Percentiles rank a stretch among this genome's conserved stretches.
phyloP scores from a whole-genome alignment of 257 asterid species.

The Salvia rosmarinus region DNA sequence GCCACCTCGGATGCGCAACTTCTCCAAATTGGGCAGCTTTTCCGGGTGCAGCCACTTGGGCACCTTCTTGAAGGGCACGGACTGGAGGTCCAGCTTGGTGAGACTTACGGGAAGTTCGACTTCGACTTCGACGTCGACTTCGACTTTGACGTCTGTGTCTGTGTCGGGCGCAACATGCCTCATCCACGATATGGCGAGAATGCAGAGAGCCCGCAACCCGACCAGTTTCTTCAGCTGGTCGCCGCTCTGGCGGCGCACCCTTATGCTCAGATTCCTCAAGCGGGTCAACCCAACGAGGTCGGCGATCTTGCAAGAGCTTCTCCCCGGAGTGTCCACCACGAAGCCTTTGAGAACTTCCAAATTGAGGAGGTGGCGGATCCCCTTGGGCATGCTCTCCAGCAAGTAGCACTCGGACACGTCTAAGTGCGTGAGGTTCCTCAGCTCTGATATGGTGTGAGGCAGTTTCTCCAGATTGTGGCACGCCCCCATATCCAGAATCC shows the following conservation, averaged over 20 bases:
- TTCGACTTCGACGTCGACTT: too few relatives aligned
- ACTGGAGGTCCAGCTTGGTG: conserved; percentile 26
- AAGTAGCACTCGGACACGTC: conserved; percentile 24
- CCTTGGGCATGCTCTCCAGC: conserved; percentile 28
- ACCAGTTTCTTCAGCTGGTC: neutral
- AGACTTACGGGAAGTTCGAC: neutral
- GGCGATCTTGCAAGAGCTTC: conserved; percentile 13
- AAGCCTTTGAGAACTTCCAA: conserved; percentile 21
- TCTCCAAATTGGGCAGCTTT: too few relatives aligned
- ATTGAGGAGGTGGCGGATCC: neutral
- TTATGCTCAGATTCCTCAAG: conserved; percentile 14
- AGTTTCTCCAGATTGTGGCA: conserved; percentile 25
- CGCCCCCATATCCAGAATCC: conserved; percentile 22
- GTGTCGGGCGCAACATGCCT: neutral
- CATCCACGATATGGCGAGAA: conserved; percentile 22
- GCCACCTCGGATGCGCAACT: too few relatives aligned
- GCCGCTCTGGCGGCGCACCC: neutral
- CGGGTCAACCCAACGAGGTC: neutral
- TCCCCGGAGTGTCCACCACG: neutral
- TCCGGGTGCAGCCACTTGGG: too few relatives aligned
- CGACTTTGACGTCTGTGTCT: too few relatives aligned
- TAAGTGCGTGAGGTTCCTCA: conserved; percentile 24
- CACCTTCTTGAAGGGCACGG: neutral
- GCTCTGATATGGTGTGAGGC: neutral
- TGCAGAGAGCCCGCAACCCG: neutral